Percentiles rank a stretch among this genome's conserved stretches.
These are phyloP conservation scores for Euclidium syriacum DNA, from an alignment of 345 rosid genomes.

Conservation along the genomic window DNA sequence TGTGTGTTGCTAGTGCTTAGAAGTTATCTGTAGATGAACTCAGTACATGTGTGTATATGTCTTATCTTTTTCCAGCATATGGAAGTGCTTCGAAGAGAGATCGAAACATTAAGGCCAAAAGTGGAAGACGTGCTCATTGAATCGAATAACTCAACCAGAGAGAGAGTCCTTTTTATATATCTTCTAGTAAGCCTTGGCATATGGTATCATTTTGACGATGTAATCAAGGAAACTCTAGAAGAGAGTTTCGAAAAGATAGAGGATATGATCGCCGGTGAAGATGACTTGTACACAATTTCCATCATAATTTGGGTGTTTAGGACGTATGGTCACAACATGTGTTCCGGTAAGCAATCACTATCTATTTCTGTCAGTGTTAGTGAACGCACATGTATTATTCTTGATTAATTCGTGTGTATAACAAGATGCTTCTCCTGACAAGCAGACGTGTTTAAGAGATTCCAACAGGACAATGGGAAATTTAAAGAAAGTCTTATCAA, in stretches of 20 bases:
- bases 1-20: too few relatives aligned
- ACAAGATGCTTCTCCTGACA: background rate
- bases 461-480: slow-evolving; percentile 11
- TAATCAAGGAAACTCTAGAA: background rate
- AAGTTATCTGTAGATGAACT: too few relatives aligned
- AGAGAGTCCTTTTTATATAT: background rate
- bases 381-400: too few relatives aligned
- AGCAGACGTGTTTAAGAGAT: slow-evolving; percentile 28
- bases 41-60: too few relatives aligned
- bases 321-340: background rate
- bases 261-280: background rate
- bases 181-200: background rate
- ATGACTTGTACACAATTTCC: background rate
- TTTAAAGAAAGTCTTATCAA: background rate
- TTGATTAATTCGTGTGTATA: too few relatives aligned
- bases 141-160: background rate
- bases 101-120: background rate
- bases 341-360: background rate
- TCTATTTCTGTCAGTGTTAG: background rate
- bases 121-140: background rate
- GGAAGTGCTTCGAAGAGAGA: background rate
- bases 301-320: background rate
- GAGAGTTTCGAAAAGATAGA: background rate
- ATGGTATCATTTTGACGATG: background rate
- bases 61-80: background rate